Evolutionary conservation across 177 flowering plant genomes (phyloP).

Genomic region (Vitis hybrid): DNA sequence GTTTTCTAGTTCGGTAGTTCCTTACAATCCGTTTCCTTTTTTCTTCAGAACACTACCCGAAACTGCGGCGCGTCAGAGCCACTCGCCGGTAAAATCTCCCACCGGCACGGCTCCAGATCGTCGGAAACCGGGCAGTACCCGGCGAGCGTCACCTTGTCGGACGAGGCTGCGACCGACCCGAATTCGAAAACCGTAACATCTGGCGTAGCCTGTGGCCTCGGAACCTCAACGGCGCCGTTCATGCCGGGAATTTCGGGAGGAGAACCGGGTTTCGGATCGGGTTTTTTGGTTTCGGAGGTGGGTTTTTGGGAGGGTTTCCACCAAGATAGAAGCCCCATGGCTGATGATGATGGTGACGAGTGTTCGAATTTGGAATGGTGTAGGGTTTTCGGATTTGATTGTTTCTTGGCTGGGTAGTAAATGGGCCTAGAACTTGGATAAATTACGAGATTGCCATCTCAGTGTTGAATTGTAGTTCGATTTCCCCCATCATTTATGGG

Average conservation of each 20-base stretch:
- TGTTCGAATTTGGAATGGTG: too few species aligned
- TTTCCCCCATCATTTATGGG: too few species aligned
- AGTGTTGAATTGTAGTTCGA: too few species aligned
- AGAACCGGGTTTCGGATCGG: conserved; percentile 13
- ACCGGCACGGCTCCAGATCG: conserved; percentile 73
- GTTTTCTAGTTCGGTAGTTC: too few species aligned
- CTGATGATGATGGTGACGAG: not conserved
- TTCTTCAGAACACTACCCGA: conserved; percentile 57
- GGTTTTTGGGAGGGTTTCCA: conserved; percentile 12
- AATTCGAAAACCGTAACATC: conserved; percentile 65
- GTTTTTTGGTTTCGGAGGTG: not conserved
- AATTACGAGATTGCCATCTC: too few species aligned
- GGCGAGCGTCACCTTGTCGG: conserved; percentile 66
- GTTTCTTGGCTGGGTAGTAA: too few species aligned
- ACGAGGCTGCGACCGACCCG: conserved; percentile 55
- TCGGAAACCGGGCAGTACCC: conserved; percentile 77
- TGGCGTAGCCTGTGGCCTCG: conserved; percentile 20
- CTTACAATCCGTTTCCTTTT: not conserved
- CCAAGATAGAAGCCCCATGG: conserved; percentile 28
- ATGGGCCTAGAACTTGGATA: too few species aligned
- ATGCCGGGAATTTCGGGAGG: conserved; percentile 35
- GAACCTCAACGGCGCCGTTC: conserved; percentile 65
- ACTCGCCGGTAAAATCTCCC: conserved; percentile 56
- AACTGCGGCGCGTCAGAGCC: conserved; percentile 61
- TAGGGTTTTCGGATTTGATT: too few species aligned